Percentiles rank a stretch among this genome's conserved stretches.
phyloP scores from a whole-genome alignment of 1,284 basidiomycete genomes.

The Puccinia hordei region DNA sequence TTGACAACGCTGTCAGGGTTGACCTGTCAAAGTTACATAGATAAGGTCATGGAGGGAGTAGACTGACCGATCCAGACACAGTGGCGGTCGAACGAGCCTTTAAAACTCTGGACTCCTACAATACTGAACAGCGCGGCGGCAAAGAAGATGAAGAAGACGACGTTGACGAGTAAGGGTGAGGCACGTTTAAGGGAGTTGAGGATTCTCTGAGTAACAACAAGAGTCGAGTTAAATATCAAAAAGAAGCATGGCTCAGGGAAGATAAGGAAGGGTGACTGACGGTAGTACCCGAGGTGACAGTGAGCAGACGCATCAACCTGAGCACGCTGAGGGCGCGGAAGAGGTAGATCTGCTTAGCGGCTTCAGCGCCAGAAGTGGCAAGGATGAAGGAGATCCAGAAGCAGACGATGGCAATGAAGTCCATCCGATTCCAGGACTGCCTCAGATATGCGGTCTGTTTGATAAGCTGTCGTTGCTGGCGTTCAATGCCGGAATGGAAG shows the following conservation, averaged over 20 bases:
- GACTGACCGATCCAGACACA: conserved; percentile 61
- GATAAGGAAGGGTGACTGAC: not conserved
- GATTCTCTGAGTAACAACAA: conserved; percentile 79
- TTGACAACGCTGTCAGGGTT: no score
- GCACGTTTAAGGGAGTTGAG: conserved; percentile 90
- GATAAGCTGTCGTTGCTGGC: conserved; percentile 50
- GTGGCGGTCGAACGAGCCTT: conserved; percentile 72
- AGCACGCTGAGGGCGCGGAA: conserved; percentile 89
- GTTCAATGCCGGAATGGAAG: conserved; percentile 41
- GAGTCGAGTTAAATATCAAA: no score
- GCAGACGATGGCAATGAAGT: conserved; percentile 76
- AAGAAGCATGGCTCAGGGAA: not conserved
- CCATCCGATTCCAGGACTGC: conserved; percentile 91
- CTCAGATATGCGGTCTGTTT: conserved; percentile 71
- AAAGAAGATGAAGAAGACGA: conserved; percentile 87
- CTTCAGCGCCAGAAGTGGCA: conserved; percentile 71
- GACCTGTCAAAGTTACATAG: no score
- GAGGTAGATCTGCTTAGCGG: conserved; percentile 61
- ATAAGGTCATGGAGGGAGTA: not conserved
- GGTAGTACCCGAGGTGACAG: conserved; percentile 90
- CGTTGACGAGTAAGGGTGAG: conserved; percentile 80
- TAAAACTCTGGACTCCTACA: conserved; percentile 86
- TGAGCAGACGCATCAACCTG: conserved; percentile 77
- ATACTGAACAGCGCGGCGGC: conserved; percentile 81
- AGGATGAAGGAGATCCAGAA: conserved; percentile 78